These are phyloP conservation scores for Trametes coccinea DNA, from an alignment of 768 basidiomycete species.

Conservation along the genomic window DNA sequence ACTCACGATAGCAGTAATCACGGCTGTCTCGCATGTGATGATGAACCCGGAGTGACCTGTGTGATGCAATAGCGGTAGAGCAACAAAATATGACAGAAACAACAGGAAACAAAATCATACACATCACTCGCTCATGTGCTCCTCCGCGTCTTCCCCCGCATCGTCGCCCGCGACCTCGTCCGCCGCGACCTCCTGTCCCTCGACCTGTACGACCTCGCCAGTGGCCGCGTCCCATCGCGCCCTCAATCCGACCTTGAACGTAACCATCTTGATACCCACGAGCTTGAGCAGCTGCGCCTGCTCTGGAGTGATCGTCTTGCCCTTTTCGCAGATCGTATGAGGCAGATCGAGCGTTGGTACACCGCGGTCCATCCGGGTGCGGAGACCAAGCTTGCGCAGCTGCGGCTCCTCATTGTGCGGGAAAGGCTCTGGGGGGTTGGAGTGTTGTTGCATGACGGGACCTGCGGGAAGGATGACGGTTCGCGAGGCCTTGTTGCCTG, in stretches of 20 bases:
- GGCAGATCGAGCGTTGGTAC: slow-evolving; percentile 79
- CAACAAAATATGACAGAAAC: slow-evolving; percentile 1
- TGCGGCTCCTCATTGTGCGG: slow-evolving; percentile 98
- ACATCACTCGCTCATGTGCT: slow-evolving; percentile 30
- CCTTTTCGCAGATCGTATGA: slow-evolving; percentile 85
- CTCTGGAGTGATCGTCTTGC: slow-evolving; percentile 76
- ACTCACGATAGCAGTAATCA: neutral
- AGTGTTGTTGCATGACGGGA: slow-evolving; percentile 79
- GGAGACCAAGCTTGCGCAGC: slow-evolving; percentile 85
- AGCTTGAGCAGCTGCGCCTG: slow-evolving; percentile 93
- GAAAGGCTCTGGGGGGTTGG: slow-evolving; percentile 84
- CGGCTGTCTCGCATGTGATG: neutral
- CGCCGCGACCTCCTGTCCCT: slow-evolving; percentile 41
- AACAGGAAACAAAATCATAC: slow-evolving; percentile 9
- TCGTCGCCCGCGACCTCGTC: slow-evolving; percentile 38
- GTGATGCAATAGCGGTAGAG: neutral
- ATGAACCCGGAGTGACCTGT: slow-evolving; percentile 7
- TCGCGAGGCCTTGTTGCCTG: slow-evolving; percentile 76
- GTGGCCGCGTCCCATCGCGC: slow-evolving; percentile 71
- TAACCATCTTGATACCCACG: slow-evolving; percentile 86
- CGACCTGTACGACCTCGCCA: slow-evolving; percentile 64
- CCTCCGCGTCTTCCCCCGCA: slow-evolving; percentile 37
- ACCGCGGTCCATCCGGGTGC: slow-evolving; percentile 82
- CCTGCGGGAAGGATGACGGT: slow-evolving; percentile 79
- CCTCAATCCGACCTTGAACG: slow-evolving; percentile 71